Base-by-base conservation (phyloP, 257 asterid species). In the Solanum pimpinellifolium region DNA sequence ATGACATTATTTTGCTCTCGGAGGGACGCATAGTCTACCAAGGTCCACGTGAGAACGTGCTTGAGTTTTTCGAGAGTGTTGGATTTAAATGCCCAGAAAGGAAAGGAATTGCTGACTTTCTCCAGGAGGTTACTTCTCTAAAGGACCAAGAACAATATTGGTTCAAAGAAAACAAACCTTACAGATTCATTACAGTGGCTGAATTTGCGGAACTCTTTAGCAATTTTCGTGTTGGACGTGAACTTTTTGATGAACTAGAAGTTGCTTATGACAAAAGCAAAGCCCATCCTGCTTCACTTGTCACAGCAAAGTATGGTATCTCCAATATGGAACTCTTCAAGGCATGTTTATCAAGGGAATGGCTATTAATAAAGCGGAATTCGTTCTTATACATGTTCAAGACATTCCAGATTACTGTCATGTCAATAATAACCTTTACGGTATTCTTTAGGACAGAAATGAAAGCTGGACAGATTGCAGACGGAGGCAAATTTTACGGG, bases 41-140 rank as follows among this genome's bases (percentile, higher is more conserved):
- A 89, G 99, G 99, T 65, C 98, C 99, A 21, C 93, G 99, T 21
- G 96, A 92, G 86, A 92, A 94, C 87, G 94, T 95, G 27, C 95
- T 97, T 3, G 96, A 94, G 90, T 97, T 96, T 87, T 97, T 97
- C 21, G 93, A 90, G 88, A 93, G 96, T 78, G 96, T 94, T 59
- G 99, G 99, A n/a, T 97, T 97, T 91, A 95, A 90, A 87, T 96
- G 99, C 85, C 99, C 99, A 0, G 96, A 95, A 31, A 94, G 99
- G 90, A 96, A 95, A 89, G 99, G 98, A 21, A 93, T 93, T 27
- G 98, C 99, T 3, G 99, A 97, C 86, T 97, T 97, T 88, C 91
- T 97, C 39, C 99, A 97, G 89, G 99, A 97, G 91, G 98, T 97
- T 33, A 97, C 98, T 52, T 97, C 99, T 29, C 6, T 87, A 60